phyloP scores from a whole-genome alignment of 495 filamentous ascomycete genomes.

The Aspergillus saccharolyticus region DNA sequence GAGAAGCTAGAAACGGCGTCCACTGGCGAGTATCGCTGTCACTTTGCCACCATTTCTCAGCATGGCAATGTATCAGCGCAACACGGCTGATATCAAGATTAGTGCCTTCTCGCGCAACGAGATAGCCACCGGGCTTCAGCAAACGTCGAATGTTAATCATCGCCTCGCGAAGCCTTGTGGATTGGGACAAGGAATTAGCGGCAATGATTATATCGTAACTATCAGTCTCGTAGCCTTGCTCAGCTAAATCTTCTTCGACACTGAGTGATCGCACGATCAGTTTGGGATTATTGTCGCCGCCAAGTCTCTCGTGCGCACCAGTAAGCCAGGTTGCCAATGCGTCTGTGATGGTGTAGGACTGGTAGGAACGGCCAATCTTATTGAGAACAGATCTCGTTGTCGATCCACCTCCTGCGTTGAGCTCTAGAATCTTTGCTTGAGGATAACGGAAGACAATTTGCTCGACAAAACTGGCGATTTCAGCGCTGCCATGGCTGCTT shows the following conservation, averaged over 20 bases:
- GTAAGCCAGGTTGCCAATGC: constrained; percentile 37
- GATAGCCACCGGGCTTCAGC: constrained; percentile 20
- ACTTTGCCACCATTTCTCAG: constrained; percentile 10
- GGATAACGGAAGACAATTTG: constrained; percentile 26
- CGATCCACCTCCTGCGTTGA: constrained; percentile 33
- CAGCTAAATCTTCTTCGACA: constrained; percentile 2
- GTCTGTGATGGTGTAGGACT: constrained; percentile 42
- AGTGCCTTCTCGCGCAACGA: constrained; percentile 10
- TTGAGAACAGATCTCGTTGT: constrained; percentile 30
- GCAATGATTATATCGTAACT: constrained; percentile 22
- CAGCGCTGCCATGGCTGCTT: neutral
- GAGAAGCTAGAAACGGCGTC: neutral
- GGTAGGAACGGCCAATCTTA: constrained; percentile 2
- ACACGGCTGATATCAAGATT: neutral
- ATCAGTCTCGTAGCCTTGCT: constrained; percentile 14
- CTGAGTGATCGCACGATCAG: constrained; percentile 33
- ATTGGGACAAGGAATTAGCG: constrained; percentile 16
- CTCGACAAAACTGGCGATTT: neutral
- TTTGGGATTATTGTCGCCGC: constrained; percentile 3
- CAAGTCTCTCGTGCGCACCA: constrained; percentile 17
- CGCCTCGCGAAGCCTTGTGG: constrained; percentile 9
- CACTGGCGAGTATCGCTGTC: neutral
- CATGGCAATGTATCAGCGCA: neutral
- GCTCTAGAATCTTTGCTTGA: constrained; percentile 17
- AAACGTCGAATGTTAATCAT: constrained; percentile 12